Conservation (phyloP, 2,329 filamentous ascomycete genomes). For the Epichloe coenophiala region DNA sequence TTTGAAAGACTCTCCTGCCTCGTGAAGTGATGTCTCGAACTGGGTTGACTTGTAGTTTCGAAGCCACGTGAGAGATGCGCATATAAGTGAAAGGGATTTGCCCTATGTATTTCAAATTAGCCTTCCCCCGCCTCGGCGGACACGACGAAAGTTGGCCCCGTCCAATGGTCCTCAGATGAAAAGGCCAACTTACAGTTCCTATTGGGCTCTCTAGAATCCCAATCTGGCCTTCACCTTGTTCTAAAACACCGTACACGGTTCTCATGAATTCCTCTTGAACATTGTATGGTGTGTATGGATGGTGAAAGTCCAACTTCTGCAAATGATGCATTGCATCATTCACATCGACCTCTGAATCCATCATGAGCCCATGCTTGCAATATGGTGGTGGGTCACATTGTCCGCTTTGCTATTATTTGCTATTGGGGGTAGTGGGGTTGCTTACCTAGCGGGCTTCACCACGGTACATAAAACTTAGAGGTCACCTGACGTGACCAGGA, state of each 20-base stretch:
- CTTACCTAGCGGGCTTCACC: constrained; percentile 5
- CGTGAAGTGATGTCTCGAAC: constrained; percentile 40
- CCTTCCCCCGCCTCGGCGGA: too few species aligned
- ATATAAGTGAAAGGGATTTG: constrained; percentile 86
- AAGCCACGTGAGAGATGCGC: constrained; percentile 82
- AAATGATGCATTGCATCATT: constrained; percentile 11
- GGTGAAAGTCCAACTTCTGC: constrained; percentile 53
- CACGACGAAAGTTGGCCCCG: not conserved
- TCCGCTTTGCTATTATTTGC: not conserved
- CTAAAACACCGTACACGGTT: constrained; percentile 64
- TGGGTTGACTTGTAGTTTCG: constrained; percentile 57
- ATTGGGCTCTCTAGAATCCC: constrained; percentile 92
- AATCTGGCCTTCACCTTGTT: constrained; percentile 56
- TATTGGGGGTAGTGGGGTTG: not conserved
- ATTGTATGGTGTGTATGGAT: constrained; percentile 76
- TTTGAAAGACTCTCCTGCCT: constrained; percentile 30
- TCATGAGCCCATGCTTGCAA: constrained; percentile 1
- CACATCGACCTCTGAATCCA: constrained; percentile 4
- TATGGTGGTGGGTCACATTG: not conserved
- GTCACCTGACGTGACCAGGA: constrained; percentile 17
- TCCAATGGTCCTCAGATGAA: too few species aligned
- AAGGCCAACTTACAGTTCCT: constrained; percentile 41
- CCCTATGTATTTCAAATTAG: constrained; percentile 34
- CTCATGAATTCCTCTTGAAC: constrained; percentile 85
- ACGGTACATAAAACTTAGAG: constrained; percentile 8